Evolutionary conservation across 306 rosid species (phyloP), one percentile per base, ranked within the genome.

Genomic region (Urtica urens): DNA sequence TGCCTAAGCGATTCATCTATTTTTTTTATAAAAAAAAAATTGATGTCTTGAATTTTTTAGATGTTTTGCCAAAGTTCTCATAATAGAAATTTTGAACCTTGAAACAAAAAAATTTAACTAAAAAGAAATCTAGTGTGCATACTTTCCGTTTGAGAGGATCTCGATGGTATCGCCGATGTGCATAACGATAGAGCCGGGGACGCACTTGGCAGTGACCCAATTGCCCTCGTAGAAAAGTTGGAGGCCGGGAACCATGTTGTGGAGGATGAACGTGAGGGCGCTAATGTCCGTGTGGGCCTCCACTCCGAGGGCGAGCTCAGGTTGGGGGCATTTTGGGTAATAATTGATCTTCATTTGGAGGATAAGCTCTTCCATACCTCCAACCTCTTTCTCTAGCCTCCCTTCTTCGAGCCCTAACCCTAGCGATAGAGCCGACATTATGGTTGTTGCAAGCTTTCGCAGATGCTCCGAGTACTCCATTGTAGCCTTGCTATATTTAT

Each of bases 231-330:
- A 74, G 69, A 73, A 69, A 20, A 86, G 93, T 46, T 86, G 96
- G 25, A 86, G 70, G 47, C 96, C 96, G 2, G 96, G 96, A 11
- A 86, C 93, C 96, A 86, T 86, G 38, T 86, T 86, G 60, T 86
- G 96, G 16, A 86, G 74, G 42, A 86, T 64, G 74, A 86, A 86
- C 51, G 96, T 79, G 4, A 86, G 90, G 2, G 93, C 77, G 24
- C 93, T 76, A 0, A 86, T 34, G 23, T 86, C 96, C 0, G 96
- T 86, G 59, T 86, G 96, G 0, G 96, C 96, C 63, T 86, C 96
- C 10, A 79, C 93, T 0, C 96, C 96, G 0, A 86, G 77, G 25
- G 96, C 93, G 2, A 86, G 74, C 20, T 86, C 88, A 8, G 96
- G 96, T 31, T 86, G 93, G 27, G 96, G 96, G 51, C 96, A 86